Evolutionary conservation across 805 yeast genomes (phyloP).

Genomic region (Ogataea paradorogensis): DNA sequence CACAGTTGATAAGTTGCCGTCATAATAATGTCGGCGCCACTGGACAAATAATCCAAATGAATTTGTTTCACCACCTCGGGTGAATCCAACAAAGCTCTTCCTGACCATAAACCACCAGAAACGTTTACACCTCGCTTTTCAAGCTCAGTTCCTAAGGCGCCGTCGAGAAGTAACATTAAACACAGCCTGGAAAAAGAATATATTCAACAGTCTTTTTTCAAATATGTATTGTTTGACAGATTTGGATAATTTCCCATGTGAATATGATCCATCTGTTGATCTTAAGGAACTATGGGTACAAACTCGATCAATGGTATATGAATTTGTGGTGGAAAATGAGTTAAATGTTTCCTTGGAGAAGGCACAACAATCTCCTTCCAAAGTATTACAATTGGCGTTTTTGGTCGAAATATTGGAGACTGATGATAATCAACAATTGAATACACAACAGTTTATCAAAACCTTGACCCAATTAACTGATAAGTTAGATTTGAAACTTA

Average conservation of each 20-base stretch:
- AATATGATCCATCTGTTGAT: conserved; percentile 4
- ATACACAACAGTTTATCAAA: not conserved
- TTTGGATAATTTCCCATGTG: conserved; percentile 5
- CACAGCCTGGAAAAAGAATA: conserved; percentile 1
- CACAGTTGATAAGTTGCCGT: conserved; percentile 65
- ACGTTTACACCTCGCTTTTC: conserved; percentile 46
- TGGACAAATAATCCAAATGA: conserved; percentile 47
- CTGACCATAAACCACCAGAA: conserved; percentile 59
- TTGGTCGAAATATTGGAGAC: not conserved
- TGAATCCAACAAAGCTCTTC: conserved; percentile 44
- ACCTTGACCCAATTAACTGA: not conserved
- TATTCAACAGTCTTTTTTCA: not conserved
- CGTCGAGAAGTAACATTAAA: conserved; percentile 41
- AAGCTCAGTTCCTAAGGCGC: conserved; percentile 64
- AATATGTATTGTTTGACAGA: conserved; percentile 6
- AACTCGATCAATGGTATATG: not conserved
- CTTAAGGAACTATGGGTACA: conserved; percentile 5
- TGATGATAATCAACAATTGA: not conserved
- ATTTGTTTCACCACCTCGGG: conserved; percentile 45
- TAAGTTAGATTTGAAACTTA: not conserved
- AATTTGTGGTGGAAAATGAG: conserved; percentile 4
- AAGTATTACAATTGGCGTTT: conserved; percentile 4
- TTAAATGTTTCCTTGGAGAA: not conserved
- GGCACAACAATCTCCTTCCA: not conserved
- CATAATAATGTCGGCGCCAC: conserved; percentile 54